Evolutionary conservation across 2,329 filamentous ascomycete genomes (phyloP), one percentile per base, ranked within the genome.

Genomic region (Ilyonectria sp.): DNA sequence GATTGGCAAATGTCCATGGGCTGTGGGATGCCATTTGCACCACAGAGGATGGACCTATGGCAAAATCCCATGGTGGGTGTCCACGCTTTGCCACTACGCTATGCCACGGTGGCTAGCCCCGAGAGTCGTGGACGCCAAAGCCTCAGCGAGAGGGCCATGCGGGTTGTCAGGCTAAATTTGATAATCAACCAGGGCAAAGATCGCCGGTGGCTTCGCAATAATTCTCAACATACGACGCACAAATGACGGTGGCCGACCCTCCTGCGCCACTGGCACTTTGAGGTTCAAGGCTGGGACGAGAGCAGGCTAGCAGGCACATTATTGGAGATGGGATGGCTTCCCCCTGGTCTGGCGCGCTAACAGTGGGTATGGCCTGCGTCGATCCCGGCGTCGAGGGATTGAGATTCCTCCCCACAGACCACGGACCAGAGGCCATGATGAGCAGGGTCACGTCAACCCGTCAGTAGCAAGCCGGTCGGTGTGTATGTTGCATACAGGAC

Each of bases 11-110:
- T 69, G n/a, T 67, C 68, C 69, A 71, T 73, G 43, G 23, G 47
- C 49, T 44, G 46, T 63, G 57, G 64, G 56, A 75, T 71, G 73
- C 73, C 29, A 75, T 43, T 69, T 74, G 65, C 63, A 50, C 35
- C 63, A 43, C 33, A 44, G 54, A 31, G n/a, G 46, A 75, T 74
- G 71, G 73, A n/a, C 44, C 54, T 74, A 69, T 68, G 49, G 52
- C 29, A n/a, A 61, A 75, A 68, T 70, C 54, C 70, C 73, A 74
- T 75, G 59, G 21, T 35, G 21, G 35, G 29, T 26, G 44, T 37
- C 57, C 29, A 40, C 40, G 40, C 33, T 49, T 63, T 37, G 55
- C 50, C 57, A 54, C 56, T 44, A 59, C 47, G 56, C 65, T 56
- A 60, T 53, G 44, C 33, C 53, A 57, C 35, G 55, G 57, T 54